phyloP scores from a whole-genome alignment of 176 grass and related monocot species.

The Chloris gayana region DNA sequence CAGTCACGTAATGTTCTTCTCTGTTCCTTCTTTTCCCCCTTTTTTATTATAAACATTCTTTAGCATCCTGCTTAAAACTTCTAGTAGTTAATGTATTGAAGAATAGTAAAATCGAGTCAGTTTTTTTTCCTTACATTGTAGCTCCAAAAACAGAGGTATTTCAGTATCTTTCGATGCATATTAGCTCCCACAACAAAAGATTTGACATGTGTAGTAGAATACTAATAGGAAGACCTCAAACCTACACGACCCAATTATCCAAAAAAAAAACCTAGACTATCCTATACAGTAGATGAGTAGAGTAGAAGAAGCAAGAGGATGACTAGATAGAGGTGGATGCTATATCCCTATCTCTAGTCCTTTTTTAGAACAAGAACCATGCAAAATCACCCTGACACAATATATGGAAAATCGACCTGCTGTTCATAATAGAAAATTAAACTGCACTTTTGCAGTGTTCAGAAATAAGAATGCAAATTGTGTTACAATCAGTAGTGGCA shows the following conservation, averaged over 20 bases:
- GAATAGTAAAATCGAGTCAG: neutral
- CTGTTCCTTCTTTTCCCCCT: neutral
- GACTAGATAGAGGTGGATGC: neutral
- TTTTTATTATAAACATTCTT: neutral
- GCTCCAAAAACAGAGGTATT: too few species aligned
- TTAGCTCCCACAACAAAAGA: neutral
- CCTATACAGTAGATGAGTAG: conserved; percentile 18
- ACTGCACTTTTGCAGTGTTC: neutral
- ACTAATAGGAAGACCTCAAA: neutral
- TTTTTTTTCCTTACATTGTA: neutral
- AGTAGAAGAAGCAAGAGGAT: neutral
- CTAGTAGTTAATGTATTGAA: neutral
- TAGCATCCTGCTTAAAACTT: neutral
- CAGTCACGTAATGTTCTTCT: neutral
- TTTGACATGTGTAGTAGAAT: neutral
- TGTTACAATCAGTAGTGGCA: neutral
- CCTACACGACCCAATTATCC: too few species aligned
- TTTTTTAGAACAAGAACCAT: neutral
- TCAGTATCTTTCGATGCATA: neutral
- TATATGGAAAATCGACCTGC: too few species aligned
- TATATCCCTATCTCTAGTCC: neutral
- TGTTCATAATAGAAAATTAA: neutral
- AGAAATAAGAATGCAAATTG: neutral
- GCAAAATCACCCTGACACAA: too few species aligned
- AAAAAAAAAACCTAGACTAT: neutral